Evolutionary conservation across 495 filamentous ascomycete genomes (phyloP), one percentile per base, ranked within the genome.

Genomic region (Penicillium samsonianum): DNA sequence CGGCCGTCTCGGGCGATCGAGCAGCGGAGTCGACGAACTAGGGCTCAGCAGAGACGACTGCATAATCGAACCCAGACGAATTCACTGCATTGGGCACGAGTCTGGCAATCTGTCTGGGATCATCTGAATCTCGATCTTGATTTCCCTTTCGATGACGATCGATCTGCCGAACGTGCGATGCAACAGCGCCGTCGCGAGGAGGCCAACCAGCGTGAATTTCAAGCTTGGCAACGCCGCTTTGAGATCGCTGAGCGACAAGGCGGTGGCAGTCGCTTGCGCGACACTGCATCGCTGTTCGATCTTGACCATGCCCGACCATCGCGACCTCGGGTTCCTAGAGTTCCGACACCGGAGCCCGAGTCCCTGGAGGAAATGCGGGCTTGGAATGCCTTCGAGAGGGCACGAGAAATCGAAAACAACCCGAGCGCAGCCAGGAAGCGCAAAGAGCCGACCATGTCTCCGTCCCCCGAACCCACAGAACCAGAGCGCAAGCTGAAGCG

Each of bases 341-440:
- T 70, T 47, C 76, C 81, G 11, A 75, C 73, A 16, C 84, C 81
- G 1, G 80, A 84, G 33, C 81, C 81, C 11, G 88, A 92, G 71
- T 86, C 88, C 0, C 75, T 85, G 11, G 91, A 96, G 54, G 92
- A 95, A 65, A 80, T 86, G 59, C 80, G 84, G 28, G 92, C 92
- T 11, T 97, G 92, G 92, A 90, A 92, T 51, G 90, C 86, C 20
- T 86, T 96, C 53, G 91, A 97, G 60, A 89, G 85, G 59, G 90
- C 90, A 35, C 83, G 88, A 63, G 87, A 91, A 30, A 80, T 86
- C 20, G 83, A 88, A 50, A 76, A 78, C 28, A 65, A 80, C 46
- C 76, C 78, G 1, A 76, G 73, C 44, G 72, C 73, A 5, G 66
- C 76, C 11, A 74, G 89, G 44, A 96, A 96, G 71, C 81, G 91